These are phyloP conservation scores for Microglena sp. DNA, from an alignment of 139 green algal species.

Conservation along the genomic window DNA sequence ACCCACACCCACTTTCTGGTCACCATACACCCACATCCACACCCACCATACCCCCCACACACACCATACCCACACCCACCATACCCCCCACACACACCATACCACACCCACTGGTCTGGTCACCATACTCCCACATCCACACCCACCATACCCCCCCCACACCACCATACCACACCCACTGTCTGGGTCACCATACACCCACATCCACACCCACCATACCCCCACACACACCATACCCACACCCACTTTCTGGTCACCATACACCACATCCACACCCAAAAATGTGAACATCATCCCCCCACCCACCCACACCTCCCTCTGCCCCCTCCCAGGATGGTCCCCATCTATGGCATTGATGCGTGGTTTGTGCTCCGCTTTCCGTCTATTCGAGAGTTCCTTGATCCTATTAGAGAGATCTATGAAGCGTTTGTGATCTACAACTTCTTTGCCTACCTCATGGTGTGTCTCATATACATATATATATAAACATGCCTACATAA, in stretches of 20 bases:
- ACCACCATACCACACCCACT: neutral
- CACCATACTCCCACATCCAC: neutral
- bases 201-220: neutral
- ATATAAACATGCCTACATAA: neutral
- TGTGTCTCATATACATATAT: constrained; percentile 26
- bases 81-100: neutral
- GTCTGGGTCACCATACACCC: neutral
- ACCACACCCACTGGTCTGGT: neutral
- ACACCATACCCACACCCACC: too few relatives aligned
- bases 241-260: neutral
- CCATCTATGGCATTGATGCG: constrained; percentile 74
- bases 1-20: too few relatives aligned
- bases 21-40: too few relatives aligned
- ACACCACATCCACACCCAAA: neutral
- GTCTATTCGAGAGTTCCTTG: constrained; percentile 54
- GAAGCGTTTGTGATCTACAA: constrained; percentile 93
- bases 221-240: neutral
- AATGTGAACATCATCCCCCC: neutral
- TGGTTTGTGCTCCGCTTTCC: constrained; percentile 80
- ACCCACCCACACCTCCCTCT: neutral
- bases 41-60: too few relatives aligned
- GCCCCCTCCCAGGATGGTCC: constrained; percentile 35
- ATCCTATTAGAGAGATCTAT: constrained; percentile 83
- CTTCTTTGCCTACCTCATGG: constrained; percentile 88
- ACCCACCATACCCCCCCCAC: neutral